Percentiles rank a stretch among this genome's conserved stretches.
phyloP scores from a whole-genome alignment of 139 green algal genomes.

The Chlorella sorokiniana region DNA sequence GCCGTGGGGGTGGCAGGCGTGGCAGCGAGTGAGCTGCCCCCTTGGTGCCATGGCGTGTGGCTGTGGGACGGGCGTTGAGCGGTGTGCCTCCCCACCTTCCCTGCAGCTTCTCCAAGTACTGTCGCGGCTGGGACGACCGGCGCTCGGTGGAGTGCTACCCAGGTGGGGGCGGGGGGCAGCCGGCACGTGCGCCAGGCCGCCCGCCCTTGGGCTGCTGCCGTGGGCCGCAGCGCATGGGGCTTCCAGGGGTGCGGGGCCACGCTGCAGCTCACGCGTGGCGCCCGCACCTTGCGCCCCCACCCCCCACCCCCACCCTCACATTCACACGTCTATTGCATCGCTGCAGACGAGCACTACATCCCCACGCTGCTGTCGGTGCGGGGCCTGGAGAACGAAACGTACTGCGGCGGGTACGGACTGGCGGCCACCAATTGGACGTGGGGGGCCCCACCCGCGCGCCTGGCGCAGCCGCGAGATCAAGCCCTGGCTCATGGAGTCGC shows the following conservation, averaged over 20 bases:
- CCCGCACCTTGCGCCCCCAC: background rate
- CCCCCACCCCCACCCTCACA: too few species aligned
- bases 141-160: conserved; percentile 4
- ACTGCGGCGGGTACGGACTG: conserved; percentile 9
- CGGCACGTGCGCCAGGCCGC: background rate
- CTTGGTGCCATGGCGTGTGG: conserved; percentile 5
- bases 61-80: background rate
- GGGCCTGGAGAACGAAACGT: conserved; percentile 21
- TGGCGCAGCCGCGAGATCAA: background rate
- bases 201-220: background rate
- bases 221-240: too few species aligned
- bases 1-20: too few species aligned
- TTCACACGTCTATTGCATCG: too few species aligned
- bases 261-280: background rate
- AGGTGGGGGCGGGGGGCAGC: background rate
- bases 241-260: background rate
- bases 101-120: background rate
- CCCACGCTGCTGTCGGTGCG: conserved; percentile 31
- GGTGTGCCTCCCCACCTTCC: background rate
- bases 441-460: background rate
- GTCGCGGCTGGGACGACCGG: background rate
- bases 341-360: conserved; percentile 34
- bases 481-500: background rate
- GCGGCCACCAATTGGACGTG: background rate
- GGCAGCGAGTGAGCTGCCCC: too few species aligned